Base-by-base conservation (phyloP, 345 rosid genomes). In the Raphanus sativus region DNA sequence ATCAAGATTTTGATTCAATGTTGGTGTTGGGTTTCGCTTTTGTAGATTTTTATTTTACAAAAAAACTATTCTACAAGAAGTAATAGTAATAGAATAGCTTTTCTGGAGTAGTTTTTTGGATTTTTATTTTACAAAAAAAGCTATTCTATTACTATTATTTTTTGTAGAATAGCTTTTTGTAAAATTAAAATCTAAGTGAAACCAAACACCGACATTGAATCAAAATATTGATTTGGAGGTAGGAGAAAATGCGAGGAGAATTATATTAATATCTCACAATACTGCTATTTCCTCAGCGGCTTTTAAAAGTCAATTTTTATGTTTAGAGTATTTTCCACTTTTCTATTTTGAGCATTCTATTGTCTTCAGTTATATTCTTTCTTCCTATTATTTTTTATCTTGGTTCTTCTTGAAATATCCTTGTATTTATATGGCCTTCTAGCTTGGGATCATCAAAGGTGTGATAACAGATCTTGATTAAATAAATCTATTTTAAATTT, bases 271-370 rank as follows among this genome's bases (percentile, higher is more conserved):
- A 13, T 62, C 74, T 6, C 75, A 79, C 12, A 79, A 13, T 0
- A 48, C 0, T 6, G 45, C 28, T 4, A 79, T 16, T 34, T 79
- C 78, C 2, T 73, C 81, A 0, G 84, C 89, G 9, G 83, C 84
- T 66, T 88, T 86, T 0, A 86, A 12, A 17, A 86, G 0, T 0
- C 90, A 81, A 0, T 29, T 16, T 48, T 83, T 88, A 1, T 87
- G 73, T 85, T 86, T 86, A 13, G 89, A 85, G 11, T 63, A 88
- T 58, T 81, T 86, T 12, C 40, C 63, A 0, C 84, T 84, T 69
- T 87, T 85, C 2, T 70, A 86, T 65, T 81, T 81, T 0, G 0
- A 0, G 1, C 11, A 60, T 3, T 81, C 83, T 62, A 86, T 1
- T 50, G 38, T 83, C 58, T 21, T 9, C 5, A 86, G 55, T 16